Evolutionary conservation across 2,329 filamentous ascomycete species (phyloP).

Genomic region (Botryosphaeria dothidea): DNA sequence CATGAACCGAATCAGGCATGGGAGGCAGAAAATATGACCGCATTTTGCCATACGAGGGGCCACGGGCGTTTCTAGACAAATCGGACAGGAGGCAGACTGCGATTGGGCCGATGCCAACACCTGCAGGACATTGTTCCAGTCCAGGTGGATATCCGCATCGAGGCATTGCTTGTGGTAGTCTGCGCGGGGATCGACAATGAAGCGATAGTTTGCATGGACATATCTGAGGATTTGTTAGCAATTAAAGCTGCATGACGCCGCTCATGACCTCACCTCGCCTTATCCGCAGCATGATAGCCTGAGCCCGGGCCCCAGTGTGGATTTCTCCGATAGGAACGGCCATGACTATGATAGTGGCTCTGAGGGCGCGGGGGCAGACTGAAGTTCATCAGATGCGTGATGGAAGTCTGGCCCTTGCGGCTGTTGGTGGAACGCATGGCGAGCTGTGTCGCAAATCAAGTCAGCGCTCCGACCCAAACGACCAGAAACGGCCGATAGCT

Average conservation of each 20-base stretch:
- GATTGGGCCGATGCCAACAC: conserved; percentile 88
- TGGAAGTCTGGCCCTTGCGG: conserved; percentile 91
- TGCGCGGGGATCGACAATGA: conserved; percentile 82
- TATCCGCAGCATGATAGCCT: conserved; percentile 86
- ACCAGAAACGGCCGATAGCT: conserved; percentile 35
- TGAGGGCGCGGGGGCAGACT: conserved; percentile 74
- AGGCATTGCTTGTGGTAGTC: conserved; percentile 78
- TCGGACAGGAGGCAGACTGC: conserved; percentile 86
- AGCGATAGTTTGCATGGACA: conserved; percentile 95
- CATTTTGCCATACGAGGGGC: conserved; percentile 96
- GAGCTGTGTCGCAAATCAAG: conserved; percentile 43
- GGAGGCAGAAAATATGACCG: conserved; percentile 93
- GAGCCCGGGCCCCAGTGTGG: conserved; percentile 84
- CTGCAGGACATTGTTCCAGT: conserved; percentile 90
- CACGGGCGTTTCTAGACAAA: conserved; percentile 89
- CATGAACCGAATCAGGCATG: conserved; percentile 95
- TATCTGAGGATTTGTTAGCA: conserved; percentile 54
- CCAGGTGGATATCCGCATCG: conserved; percentile 85
- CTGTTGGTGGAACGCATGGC: conserved; percentile 65
- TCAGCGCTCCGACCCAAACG: background rate
- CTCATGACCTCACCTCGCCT: conserved; percentile 66
- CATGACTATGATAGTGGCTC: conserved; percentile 53
- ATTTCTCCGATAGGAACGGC: conserved; percentile 59
- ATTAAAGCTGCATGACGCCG: too few relatives aligned
- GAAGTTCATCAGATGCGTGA: conserved; percentile 95